A percentile compares a stretch with the other conserved stretches of the same genome.
These are phyloP conservation scores for Xylaria sp. DNA, from an alignment of 2,329 filamentous ascomycete genomes.

Conservation along the genomic window DNA sequence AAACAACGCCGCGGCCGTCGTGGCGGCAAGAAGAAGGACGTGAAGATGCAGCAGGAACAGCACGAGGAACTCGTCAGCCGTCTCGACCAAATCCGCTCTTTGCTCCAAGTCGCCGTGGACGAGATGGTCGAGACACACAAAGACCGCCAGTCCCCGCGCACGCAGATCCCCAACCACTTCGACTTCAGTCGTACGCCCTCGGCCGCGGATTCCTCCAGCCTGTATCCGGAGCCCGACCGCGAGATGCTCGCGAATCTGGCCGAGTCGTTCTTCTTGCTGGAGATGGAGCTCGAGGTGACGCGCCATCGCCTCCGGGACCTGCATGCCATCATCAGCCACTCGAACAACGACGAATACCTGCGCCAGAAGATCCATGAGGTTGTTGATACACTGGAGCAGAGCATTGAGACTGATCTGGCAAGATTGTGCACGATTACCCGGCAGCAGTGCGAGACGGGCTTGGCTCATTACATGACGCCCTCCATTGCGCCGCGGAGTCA, in stretches of 20 bases:
- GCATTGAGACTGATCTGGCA: not conserved
- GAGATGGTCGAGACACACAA: not conserved
- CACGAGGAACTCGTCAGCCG: conserved; percentile 1
- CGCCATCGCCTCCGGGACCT: conserved; percentile 4
- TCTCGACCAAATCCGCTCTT: conserved; percentile 2
- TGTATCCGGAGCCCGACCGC: too few relatives aligned
- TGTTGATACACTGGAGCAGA: not conserved
- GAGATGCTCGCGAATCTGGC: not conserved
- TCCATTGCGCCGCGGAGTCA: too few relatives aligned
- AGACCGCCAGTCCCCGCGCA: not conserved
- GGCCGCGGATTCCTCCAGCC: not conserved
- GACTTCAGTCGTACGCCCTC: not conserved
- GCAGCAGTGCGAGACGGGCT: not conserved
- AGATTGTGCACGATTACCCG: not conserved
- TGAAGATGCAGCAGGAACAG: not conserved
- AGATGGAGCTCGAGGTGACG: not conserved
- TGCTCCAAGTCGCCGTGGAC: not conserved
- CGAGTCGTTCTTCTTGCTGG: conserved; percentile 2
- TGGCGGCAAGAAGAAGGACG: not conserved
- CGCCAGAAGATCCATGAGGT: not conserved
- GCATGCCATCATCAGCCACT: not conserved
- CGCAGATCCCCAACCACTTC: too few relatives aligned
- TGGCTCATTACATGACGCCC: not conserved
- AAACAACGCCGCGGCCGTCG: not conserved
- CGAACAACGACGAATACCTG: not conserved